Base-by-base conservation (phyloP, 306 rosid species). In the Lablab purpureus region DNA sequence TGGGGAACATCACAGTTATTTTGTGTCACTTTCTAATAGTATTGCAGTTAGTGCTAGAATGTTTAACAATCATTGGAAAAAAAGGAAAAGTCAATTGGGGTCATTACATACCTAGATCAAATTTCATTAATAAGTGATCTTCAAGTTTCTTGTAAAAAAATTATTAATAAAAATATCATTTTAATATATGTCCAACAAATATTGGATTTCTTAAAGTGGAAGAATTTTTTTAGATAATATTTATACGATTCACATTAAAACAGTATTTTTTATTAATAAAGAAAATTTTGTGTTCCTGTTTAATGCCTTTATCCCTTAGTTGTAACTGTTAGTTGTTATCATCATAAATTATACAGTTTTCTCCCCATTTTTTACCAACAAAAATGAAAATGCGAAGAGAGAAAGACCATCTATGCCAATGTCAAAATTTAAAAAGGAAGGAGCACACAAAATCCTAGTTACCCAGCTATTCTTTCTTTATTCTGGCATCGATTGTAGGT, bases 1-100 rank as follows among this genome's bases (percentile, higher is more conserved):
- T 22, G 46, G 34, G 18, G 11, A 37, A 22, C 34, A 37, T 51
- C 25, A 12, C n/a, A 62, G n/a, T 40, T 50, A 49, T 71, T 21
- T 64, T 32, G 21, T 41, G 76, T 67, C 71, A 65, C 21, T 74
- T 74, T 75, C 47, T 46, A 10, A 54, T 74, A 74, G 55, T 47
- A 67, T 30, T 36, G 75, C 71, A 14, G 80, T 21, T 51, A 69
- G 27, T 43, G 23, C 30, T 55, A 21, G 28, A 22, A 55, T 21
- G 58, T 51, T 18, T 7, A 2, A 51, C 7, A 9, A 51, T 10
- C 10, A 18, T 8, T 6, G 58, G 58, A 10, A 7, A n/a, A 7
- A 18, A 51, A 51, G 12, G 9, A 51, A 51, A 51, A 6, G 25
- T 6, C 12, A 18, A 51, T 51, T 51, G 11, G 58, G 25, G 25